A percentile compares a stretch with the other conserved stretches of the same genome.
Conservation (phyloP, 306 rosid species). For the Pterocarpus santalinus region DNA sequence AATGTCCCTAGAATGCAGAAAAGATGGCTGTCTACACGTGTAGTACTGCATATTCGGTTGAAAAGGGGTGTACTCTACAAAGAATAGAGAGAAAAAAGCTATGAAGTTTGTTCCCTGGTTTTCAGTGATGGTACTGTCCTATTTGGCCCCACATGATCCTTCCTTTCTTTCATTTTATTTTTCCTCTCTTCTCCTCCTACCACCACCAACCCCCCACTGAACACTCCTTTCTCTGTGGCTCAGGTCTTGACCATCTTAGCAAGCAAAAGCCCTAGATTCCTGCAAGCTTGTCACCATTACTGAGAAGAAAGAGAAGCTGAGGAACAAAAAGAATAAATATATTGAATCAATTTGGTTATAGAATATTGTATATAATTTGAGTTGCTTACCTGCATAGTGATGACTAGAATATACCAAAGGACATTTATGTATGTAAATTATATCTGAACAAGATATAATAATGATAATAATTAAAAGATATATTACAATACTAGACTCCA, state of each 20-base stretch:
- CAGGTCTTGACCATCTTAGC: slow-evolving; percentile 44
- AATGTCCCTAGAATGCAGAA: slow-evolving; percentile 46
- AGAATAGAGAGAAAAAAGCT: slow-evolving; percentile 48
- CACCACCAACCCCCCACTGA: slow-evolving; percentile 49
- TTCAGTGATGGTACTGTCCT: slow-evolving; percentile 73
- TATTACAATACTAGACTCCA: slow-evolving; percentile 16
- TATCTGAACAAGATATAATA: not conserved
- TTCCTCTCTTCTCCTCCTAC: slow-evolving; percentile 37
- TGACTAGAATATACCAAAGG: slow-evolving; percentile 15
- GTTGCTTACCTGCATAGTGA: slow-evolving; percentile 57
- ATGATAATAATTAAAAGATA: not conserved
- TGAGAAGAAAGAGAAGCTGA: slow-evolving; percentile 47
- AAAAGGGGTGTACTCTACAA: slow-evolving; percentile 42
- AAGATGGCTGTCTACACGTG: slow-evolving; percentile 62
- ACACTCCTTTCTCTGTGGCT: slow-evolving; percentile 43
- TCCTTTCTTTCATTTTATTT: slow-evolving; percentile 25
- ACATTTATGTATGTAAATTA: slow-evolving; percentile 22
- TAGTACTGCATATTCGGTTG: slow-evolving; percentile 56
- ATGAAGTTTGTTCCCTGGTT: slow-evolving; percentile 66
- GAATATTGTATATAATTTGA: slow-evolving; percentile 49
- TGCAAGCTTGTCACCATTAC: slow-evolving; percentile 70
- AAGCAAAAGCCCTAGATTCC: slow-evolving; percentile 79
- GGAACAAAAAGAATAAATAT: slow-evolving; percentile 54
- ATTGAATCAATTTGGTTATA: slow-evolving; percentile 51
- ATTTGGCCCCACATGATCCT: slow-evolving; percentile 71